A percentile compares a stretch with the other conserved stretches of the same genome.
phyloP scores from a whole-genome alignment of 768 basidiomycete species.

The Zangia roseola region DNA sequence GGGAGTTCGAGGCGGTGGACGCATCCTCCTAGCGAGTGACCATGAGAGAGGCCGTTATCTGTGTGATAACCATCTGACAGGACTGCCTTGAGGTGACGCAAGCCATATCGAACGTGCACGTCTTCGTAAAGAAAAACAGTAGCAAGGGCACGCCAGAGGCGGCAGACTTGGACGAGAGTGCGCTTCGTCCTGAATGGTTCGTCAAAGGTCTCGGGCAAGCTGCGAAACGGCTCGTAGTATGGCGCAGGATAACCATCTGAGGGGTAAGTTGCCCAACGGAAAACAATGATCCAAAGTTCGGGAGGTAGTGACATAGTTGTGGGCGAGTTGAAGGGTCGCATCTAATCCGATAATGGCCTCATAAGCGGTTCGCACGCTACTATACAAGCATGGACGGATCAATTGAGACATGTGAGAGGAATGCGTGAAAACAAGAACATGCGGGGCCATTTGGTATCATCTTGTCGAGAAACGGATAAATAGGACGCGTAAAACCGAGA shows the following conservation, averaged over 20 bases:
- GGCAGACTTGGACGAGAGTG: conserved; percentile 54
- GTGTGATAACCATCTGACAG: conserved; percentile 17
- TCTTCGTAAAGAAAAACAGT: conserved; percentile 53
- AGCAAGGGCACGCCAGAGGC: conserved; percentile 51
- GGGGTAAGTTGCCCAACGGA: conserved; percentile 42
- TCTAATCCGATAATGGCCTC: no score
- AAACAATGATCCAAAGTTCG: conserved; percentile 55
- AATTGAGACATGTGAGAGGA: conserved; percentile 4
- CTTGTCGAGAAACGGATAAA: conserved; percentile 29
- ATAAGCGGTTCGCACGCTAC: conserved; percentile 7
- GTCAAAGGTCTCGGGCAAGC: conserved; percentile 27
- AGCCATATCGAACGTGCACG: conserved; percentile 39
- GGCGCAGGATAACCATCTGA: conserved; percentile 26
- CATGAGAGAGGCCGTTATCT: conserved; percentile 14
- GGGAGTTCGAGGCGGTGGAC: conserved; percentile 61
- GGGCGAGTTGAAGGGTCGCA: no score
- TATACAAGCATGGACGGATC: not conserved
- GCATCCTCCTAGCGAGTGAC: conserved; percentile 30
- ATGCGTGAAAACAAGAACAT: conserved; percentile 16
- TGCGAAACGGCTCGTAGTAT: conserved; percentile 50
- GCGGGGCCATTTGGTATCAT: conserved; percentile 32
- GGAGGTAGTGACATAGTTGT: conserved; percentile 37
- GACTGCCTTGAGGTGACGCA: conserved; percentile 31
- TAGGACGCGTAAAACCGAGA: conserved; percentile 17
- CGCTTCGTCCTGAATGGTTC: conserved; percentile 36